Evolutionary conservation across 805 yeast species (phyloP).

Genomic region (Lipomyces spencermartinsiae): DNA sequence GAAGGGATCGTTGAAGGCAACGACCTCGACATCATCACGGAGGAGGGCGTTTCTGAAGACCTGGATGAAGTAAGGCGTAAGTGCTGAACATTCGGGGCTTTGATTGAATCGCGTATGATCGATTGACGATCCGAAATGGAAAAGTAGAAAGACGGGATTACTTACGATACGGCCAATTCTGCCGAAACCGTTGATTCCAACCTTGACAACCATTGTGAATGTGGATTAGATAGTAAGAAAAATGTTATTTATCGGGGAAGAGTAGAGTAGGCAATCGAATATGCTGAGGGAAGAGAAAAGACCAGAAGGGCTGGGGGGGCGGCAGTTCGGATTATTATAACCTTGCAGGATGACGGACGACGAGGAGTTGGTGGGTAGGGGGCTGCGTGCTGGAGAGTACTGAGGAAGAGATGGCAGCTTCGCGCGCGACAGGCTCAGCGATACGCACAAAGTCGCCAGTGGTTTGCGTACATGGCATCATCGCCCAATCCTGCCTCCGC

Average conservation of each 20-base stretch:
- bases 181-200: conserved; percentile 95
- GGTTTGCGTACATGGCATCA: conserved; percentile 1
- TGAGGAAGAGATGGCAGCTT: not conserved
- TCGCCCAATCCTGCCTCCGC: not conserved
- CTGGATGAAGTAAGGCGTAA: conserved; percentile 12
- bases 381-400: not conserved
- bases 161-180: conserved; percentile 86
- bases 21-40: conserved; percentile 78
- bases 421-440: not conserved
- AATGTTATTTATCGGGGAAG: conserved; percentile 4
- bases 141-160: not conserved
- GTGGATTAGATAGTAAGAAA: not conserved
- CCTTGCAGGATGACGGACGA: not conserved
- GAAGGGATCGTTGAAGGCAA: conserved; percentile 91
- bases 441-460: not conserved
- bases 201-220: conserved; percentile 52
- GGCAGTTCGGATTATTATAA: conserved; percentile 14
- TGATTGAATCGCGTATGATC: not conserved
- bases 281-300: conserved; percentile 10
- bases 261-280: not conserved
- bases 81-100: not conserved
- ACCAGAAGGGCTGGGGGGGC: conserved; percentile 7
- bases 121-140: not conserved
- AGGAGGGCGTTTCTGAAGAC: conserved; percentile 75
- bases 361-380: conserved; percentile 2